Conservation (phyloP, 148 eudicot species). For the Fagopyrum esculentum region DNA sequence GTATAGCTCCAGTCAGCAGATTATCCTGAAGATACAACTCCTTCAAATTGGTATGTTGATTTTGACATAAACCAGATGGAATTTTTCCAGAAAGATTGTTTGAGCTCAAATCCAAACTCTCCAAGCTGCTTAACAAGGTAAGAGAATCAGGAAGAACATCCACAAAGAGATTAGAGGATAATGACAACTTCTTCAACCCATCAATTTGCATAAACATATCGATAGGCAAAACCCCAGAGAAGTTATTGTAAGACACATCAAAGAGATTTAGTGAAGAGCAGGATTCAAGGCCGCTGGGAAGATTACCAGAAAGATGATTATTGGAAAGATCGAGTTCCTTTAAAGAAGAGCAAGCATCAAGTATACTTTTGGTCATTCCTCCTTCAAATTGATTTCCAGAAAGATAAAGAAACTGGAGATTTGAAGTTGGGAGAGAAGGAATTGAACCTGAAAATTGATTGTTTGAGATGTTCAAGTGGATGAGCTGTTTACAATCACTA, state of each 20-base stretch:
- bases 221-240: slow-evolving; percentile 73
- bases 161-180: slow-evolving; percentile 49
- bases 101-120: slow-evolving; percentile 66
- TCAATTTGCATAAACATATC: slow-evolving; percentile 42
- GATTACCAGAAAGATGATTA: slow-evolving; percentile 58
- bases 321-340: slow-evolving; percentile 54
- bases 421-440: slow-evolving; percentile 13
- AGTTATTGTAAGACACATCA: slow-evolving; percentile 61
- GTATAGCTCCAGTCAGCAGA: slow-evolving; percentile 46
- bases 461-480: slow-evolving; percentile 33
- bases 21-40: slow-evolving; percentile 55
- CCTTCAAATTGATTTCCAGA: slow-evolving; percentile 1
- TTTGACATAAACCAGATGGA: slow-evolving; percentile 30
- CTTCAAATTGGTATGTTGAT: slow-evolving; percentile 24
- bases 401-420: slow-evolving; percentile 12
- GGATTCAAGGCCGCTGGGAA: slow-evolving; percentile 52
- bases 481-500: slow-evolving; percentile 31
- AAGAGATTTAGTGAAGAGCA: slow-evolving; percentile 46
- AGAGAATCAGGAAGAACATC: slow-evolving; percentile 54
- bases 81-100: slow-evolving; percentile 43
- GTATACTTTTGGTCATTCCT: slow-evolving; percentile 19
- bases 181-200: slow-evolving; percentile 31
- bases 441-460: slow-evolving; percentile 12
- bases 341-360: slow-evolving; percentile 43
- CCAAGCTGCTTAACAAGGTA: slow-evolving; percentile 33